Conservation (phyloP, 352 stramenopile species). For the Globisporangium recalcitrans region DNA sequence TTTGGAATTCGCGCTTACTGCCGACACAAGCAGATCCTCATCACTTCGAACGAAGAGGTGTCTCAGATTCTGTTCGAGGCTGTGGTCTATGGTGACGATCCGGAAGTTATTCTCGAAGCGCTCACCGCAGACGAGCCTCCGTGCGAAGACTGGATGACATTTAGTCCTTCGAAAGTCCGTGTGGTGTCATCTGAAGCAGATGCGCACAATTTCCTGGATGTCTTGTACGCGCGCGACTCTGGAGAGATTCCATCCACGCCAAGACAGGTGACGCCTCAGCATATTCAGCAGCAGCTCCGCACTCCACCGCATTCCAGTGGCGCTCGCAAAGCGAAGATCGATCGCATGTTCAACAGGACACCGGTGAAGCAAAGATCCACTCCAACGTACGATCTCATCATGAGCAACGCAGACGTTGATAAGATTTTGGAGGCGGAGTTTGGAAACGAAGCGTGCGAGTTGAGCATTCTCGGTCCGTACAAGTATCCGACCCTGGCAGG, state of each 20-base stretch:
- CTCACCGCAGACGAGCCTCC: conserved; percentile 32
- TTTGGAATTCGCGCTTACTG: conserved; percentile 41
- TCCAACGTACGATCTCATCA: conserved; percentile 23
- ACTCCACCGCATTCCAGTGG: conserved; percentile 8
- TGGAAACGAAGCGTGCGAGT: conserved; percentile 19
- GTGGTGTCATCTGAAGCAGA: not conserved
- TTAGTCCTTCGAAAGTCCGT: conserved; percentile 16
- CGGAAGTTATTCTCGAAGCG: conserved; percentile 37
- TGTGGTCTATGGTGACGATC: conserved; percentile 28
- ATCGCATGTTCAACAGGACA: conserved; percentile 20
- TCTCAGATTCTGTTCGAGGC: conserved; percentile 34
- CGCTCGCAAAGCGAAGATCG: conserved; percentile 17
- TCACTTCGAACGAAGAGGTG: conserved; percentile 24
- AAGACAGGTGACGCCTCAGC: not conserved
- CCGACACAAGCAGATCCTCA: conserved; percentile 28
- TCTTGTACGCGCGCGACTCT: conserved; percentile 18
- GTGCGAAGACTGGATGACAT: conserved; percentile 41
- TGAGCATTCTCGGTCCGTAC: conserved; percentile 26
- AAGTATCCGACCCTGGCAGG: conserved; percentile 23
- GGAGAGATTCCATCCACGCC: not conserved
- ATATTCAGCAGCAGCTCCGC: not conserved
- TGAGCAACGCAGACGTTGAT: conserved; percentile 24
- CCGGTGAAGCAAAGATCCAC: conserved; percentile 10
- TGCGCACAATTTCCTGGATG: conserved; percentile 14
- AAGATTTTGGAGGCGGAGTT: conserved; percentile 28